Conservation (phyloP, 2,329 filamentous ascomycete genomes). For the Tothia fuscella region DNA sequence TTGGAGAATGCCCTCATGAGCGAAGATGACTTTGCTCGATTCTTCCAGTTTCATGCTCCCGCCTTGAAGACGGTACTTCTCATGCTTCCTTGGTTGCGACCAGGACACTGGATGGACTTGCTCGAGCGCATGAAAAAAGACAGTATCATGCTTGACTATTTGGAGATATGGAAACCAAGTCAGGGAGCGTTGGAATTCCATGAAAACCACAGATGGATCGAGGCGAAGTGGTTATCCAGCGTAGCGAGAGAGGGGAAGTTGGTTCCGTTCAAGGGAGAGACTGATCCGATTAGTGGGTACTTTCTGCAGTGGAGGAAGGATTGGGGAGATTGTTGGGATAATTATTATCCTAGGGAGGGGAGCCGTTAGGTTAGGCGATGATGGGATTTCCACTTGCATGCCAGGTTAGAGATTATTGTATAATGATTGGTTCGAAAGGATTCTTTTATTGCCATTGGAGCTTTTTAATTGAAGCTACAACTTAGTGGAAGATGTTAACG, state of each 20-base stretch:
- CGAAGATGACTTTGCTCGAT: not conserved
- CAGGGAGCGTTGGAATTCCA: not conserved
- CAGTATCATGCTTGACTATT: not conserved
- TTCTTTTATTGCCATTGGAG: too few relatives aligned
- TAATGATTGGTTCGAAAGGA: too few relatives aligned
- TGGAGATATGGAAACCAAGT: constrained; percentile 7
- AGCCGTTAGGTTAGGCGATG: not conserved
- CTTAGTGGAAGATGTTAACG: too few relatives aligned
- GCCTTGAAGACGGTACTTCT: not conserved
- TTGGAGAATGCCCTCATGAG: not conserved
- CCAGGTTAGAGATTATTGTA: too few relatives aligned
- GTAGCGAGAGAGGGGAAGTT: not conserved
- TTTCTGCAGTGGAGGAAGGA: not conserved
- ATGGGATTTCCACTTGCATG: too few relatives aligned
- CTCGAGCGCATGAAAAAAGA: not conserved
- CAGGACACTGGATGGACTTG: not conserved
- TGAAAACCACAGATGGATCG: constrained; percentile 1
- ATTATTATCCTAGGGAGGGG: not conserved
- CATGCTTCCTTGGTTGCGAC: not conserved
- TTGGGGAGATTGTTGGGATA: constrained; percentile 1
- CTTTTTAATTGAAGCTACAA: too few relatives aligned
- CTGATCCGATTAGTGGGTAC: not conserved
- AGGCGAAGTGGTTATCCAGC: not conserved
- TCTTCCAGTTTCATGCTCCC: not conserved
- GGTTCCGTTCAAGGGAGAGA: constrained; percentile 1